A percentile compares a stretch with the other conserved stretches of the same genome.
Conservation (phyloP, 78 protist genomes). For the Thecamonas trahens region DNA sequence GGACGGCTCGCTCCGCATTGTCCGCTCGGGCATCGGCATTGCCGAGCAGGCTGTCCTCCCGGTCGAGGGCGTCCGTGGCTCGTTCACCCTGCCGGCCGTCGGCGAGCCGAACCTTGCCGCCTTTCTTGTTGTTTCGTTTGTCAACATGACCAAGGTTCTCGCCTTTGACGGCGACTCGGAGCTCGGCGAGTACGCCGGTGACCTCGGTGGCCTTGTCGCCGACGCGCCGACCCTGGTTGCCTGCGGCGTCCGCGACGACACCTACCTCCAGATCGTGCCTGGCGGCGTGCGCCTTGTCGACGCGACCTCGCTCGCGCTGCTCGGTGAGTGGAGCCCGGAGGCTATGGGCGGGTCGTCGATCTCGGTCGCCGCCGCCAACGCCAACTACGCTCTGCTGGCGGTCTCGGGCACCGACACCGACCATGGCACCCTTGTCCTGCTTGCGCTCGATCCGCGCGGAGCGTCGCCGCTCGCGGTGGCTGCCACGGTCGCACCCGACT, state of each 20-base stretch:
- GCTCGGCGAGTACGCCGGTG: constrained; percentile 59
- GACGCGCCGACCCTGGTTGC: constrained; percentile 38
- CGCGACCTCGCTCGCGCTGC: not conserved
- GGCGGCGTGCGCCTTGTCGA: not conserved
- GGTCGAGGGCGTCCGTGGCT: constrained; percentile 71
- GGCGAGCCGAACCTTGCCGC: not conserved
- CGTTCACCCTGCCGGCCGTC: constrained; percentile 44
- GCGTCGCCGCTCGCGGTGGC: not conserved
- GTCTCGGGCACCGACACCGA: not conserved
- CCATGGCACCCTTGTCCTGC: too few species aligned
- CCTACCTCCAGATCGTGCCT: not conserved
- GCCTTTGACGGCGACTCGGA: constrained; percentile 67
- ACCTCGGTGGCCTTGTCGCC: constrained; percentile 45
- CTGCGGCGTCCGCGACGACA: constrained; percentile 3
- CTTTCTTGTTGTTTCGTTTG: constrained; percentile 58
- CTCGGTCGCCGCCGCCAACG: not conserved
- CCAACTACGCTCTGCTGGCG: not conserved
- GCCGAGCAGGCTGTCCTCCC: constrained; percentile 72
- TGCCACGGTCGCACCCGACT: not conserved
- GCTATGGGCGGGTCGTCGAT: not conserved
- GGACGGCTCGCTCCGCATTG: constrained; percentile 79
- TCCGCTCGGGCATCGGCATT: constrained; percentile 88
- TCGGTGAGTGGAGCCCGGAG: not conserved
- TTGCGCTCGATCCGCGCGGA: too few species aligned
- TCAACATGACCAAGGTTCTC: constrained; percentile 59